Conservation (phyloP, 2,329 filamentous ascomycete genomes). For the Hypoxylon sp. region DNA sequence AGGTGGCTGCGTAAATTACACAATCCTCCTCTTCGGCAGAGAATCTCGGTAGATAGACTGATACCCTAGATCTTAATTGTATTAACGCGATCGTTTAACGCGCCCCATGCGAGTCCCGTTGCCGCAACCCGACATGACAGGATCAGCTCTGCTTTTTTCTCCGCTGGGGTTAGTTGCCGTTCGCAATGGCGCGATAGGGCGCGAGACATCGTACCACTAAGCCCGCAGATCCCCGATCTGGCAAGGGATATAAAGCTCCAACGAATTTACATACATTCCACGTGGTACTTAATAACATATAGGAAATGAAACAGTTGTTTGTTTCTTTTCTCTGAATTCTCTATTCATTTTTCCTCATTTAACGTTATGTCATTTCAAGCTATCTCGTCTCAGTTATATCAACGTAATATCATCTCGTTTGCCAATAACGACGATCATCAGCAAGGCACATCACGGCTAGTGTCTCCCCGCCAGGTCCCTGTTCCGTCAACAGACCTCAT, state of each 20-base stretch:
- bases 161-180: slow-evolving; percentile 35
- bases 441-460: background rate
- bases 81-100: slow-evolving; percentile 1
- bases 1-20: slow-evolving; percentile 20
- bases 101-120: slow-evolving; percentile 23
- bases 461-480: background rate
- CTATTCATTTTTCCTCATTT: background rate
- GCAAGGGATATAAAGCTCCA: slow-evolving; percentile 16
- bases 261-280: background rate
- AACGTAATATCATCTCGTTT: background rate
- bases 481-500: background rate
- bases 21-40: slow-evolving; percentile 34
- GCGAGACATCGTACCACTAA: slow-evolving; percentile 40
- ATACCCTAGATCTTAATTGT: slow-evolving; percentile 35
- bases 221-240: slow-evolving; percentile 30
- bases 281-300: background rate
- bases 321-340: background rate
- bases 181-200: slow-evolving; percentile 35
- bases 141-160: slow-evolving; percentile 28
- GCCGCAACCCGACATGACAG: slow-evolving; percentile 17
- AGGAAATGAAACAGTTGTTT: background rate
- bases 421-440: background rate
- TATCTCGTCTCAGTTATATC: background rate
- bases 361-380: slow-evolving; percentile 1
- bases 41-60: slow-evolving; percentile 42